Evolutionary conservation across 2,329 filamentous ascomycete genomes (phyloP).

Genomic region (Nothopassalora personata): DNA sequence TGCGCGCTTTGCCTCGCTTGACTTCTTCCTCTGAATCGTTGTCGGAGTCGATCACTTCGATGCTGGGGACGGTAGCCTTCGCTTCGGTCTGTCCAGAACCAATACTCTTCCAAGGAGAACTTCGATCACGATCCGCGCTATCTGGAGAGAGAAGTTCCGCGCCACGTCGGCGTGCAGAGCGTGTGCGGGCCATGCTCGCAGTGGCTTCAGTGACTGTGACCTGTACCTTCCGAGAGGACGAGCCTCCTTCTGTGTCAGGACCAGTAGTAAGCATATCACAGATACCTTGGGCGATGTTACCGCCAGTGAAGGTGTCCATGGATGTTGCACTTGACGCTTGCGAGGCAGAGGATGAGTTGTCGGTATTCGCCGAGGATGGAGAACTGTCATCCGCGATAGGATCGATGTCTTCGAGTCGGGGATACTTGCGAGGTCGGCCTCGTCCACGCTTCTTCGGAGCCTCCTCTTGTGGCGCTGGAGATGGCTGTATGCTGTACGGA

Average conservation of each 20-base stretch:
- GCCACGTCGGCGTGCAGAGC: background rate
- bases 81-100: slow-evolving; percentile 8
- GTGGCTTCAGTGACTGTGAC: slow-evolving; percentile 8
- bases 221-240: background rate
- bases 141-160: slow-evolving; percentile 8
- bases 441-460: slow-evolving; percentile 17
- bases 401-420: slow-evolving; percentile 11
- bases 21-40: slow-evolving; percentile 17
- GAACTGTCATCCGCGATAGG: slow-evolving; percentile 14
- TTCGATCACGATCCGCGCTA: slow-evolving; percentile 6
- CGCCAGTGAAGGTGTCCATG: slow-evolving; percentile 23
- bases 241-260: slow-evolving; percentile 12
- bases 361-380: slow-evolving; percentile 20
- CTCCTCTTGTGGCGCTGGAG: slow-evolving; percentile 17
- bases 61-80: slow-evolving; percentile 21
- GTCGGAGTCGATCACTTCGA: slow-evolving; percentile 21
- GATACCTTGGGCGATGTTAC: slow-evolving; percentile 28
- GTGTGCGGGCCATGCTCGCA: slow-evolving; percentile 3
- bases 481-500: slow-evolving; percentile 21
- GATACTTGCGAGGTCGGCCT: slow-evolving; percentile 22
- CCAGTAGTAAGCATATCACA: slow-evolving; percentile 28
- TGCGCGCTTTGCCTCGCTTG: slow-evolving; percentile 35
- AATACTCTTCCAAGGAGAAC: slow-evolving; percentile 12
- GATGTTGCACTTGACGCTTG: slow-evolving; percentile 30
- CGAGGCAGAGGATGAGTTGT: slow-evolving; percentile 19